Base-by-base conservation (phyloP, 1,139 yeast species). In the Saccharomyces hybrid region DNA sequence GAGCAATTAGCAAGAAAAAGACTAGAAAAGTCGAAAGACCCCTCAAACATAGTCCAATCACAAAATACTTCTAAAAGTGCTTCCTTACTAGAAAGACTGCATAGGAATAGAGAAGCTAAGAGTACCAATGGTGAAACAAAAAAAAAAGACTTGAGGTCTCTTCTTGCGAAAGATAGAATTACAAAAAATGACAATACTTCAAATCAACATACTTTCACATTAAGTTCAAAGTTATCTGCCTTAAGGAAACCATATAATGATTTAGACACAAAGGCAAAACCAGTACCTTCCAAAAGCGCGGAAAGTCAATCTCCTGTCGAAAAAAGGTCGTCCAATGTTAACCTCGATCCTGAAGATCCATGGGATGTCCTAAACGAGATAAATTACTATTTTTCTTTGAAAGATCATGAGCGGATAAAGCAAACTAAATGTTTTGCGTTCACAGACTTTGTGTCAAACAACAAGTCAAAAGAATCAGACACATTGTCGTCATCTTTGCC, bases 1-100 rank as follows among this genome's bases (percentile, higher is more conserved):
- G 67, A 63, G 46, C 60, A 56, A 50, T 54, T 63, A 49, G 66
- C 66, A 14, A 61, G 63, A 48, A 50, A 56, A 38, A 61, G 58
- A 49, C 42, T 49, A 34, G 26, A 38, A 41, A 53, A 48, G 25
- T 50, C 60, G 11, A 53, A 49, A 8, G 51, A 51, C 31, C 51
- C 31, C 11, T 44, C 50, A 27, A 44, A 50, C 27, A 7, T 25
- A 20, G 28, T 7, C 8, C 27, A 30, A 32, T 32, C 20, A 16
- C 26, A 32, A 41, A 50, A 23, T 16, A 30, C 26, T 25, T 13
- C 49, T 11, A 42, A 14, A 30, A 26, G 44, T 47, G 50, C 53
- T 4, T 44, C 49, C n/a, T 28, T 51, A 26, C 16, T 51, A 23
- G 53, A 51, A 34, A 47, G 28, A 11, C 11, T 32, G 26, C 14